A percentile compares a stretch with the other conserved stretches of the same genome.
Evolutionary conservation across 2,329 filamentous ascomycete species (phyloP).

Genomic region (Thielaviopsis cerberus): DNA sequence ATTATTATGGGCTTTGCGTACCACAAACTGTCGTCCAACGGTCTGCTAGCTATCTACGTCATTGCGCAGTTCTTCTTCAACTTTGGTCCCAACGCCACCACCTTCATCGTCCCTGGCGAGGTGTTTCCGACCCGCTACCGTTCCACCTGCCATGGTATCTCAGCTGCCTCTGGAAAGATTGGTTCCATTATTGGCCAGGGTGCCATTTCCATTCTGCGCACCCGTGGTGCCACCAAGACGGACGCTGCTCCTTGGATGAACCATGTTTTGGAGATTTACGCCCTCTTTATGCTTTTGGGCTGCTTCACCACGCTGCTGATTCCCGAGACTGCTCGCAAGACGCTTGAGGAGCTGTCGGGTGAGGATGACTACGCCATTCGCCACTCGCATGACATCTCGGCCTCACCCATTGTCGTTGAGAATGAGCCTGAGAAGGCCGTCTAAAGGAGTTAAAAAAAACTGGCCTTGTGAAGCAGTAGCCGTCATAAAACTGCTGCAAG

Average conservation of each 20-base stretch:
- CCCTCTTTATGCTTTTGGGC: conserved; percentile 60
- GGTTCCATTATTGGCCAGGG: conserved; percentile 26
- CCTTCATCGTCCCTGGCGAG: conserved; percentile 38
- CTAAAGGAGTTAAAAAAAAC: background rate
- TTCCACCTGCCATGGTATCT: conserved; percentile 39
- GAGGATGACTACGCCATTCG: conserved; percentile 6
- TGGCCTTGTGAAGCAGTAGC: no score
- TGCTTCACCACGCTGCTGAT: conserved; percentile 51
- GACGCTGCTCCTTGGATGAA: conserved; percentile 46
- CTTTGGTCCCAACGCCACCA: conserved; percentile 39
- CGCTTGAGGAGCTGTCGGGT: conserved; percentile 6
- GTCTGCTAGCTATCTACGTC: conserved; percentile 35
- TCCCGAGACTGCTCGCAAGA: conserved; percentile 53
- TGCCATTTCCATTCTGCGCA: conserved; percentile 36
- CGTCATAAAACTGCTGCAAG: no score
- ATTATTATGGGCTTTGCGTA: conserved; percentile 20
- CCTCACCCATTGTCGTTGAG: background rate
- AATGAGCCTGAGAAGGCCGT: conserved; percentile 1
- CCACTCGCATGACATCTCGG: conserved; percentile 4
- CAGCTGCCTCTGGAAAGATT: conserved; percentile 35
- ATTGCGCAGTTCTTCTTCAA: conserved; percentile 29
- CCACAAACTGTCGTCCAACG: conserved; percentile 30
- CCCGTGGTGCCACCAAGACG: conserved; percentile 22
- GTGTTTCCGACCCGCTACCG: conserved; percentile 38
- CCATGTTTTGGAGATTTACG: conserved; percentile 58